Evolutionary conservation across 305 asterid genomes (phyloP).

Genomic region (Nicotiana rustica): DNA sequence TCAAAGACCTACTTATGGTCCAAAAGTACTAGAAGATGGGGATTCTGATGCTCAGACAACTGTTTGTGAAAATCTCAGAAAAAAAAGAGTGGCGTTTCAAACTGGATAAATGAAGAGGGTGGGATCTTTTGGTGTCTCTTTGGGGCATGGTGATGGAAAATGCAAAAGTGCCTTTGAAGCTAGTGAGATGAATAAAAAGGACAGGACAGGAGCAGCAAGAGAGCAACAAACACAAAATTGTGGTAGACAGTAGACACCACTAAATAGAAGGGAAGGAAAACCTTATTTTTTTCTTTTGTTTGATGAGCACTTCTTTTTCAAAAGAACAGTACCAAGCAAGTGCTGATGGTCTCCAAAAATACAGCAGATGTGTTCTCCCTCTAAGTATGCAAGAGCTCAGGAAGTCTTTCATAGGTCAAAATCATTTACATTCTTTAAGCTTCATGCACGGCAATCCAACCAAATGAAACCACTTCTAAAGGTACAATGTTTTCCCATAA

Average conservation of each 20-base stretch:
- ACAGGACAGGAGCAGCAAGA: not conserved
- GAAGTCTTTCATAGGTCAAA: no score
- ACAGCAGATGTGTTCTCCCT: no score
- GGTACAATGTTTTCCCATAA: not conserved
- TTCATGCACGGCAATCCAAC: not conserved
- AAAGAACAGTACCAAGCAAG: not conserved
- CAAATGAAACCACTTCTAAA: not conserved
- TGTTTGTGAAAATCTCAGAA: slow-evolving; percentile 1
- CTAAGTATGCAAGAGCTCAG: no score
- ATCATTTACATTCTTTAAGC: no score
- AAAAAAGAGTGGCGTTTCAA: not conserved
- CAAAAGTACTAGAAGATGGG: not conserved
- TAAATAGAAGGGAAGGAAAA: not conserved
- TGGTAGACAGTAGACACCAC: not conserved
- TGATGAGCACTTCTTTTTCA: not conserved
- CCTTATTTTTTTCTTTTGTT: not conserved
- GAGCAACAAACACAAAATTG: not conserved
- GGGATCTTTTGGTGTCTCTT: not conserved
- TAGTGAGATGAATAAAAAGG: slow-evolving; percentile 9
- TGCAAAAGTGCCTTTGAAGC: not conserved
- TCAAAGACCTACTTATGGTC: slow-evolving; percentile 3
- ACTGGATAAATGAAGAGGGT: not conserved
- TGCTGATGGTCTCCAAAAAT: no score
- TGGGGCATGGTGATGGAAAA: not conserved
- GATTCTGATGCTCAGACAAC: slow-evolving; percentile 4